Base-by-base conservation (phyloP, 1,139 yeast species). In the Zygoascus hellenicus region DNA sequence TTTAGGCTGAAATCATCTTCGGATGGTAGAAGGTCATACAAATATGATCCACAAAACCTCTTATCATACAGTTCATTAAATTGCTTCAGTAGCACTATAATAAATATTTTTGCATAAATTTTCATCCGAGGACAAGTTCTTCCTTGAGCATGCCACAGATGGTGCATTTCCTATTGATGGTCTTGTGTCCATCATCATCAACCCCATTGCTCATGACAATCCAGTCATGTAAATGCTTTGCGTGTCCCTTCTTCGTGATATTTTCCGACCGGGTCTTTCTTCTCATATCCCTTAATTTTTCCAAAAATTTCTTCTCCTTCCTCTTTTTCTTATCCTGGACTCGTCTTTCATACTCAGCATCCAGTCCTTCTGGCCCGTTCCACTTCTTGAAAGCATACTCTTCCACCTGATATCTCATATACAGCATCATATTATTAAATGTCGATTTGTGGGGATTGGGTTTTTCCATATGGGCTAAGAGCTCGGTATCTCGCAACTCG, bases 391-490 rank as follows among this genome's bases (percentile, higher is more conserved):
- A 86, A 0, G 98, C 96, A 67, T 76, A 86, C 58, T 83, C 88
- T 63, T 94, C 98, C 13, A 92, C 90, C 60, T 94, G 97, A 58
- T 80, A 85, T 50, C 98, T 71, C 43, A 92, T 67, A 64, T 82
- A 94, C 47, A 94, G 71, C 73, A 89, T 96, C 99, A 94, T 94
- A 60, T 94, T 76, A 45, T 90, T 84, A 66, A 80, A 94, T 0
- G 86, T 82, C 2, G 80, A 79, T 41, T 94, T 89, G 66, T 92
- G 96, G 0, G 99, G 99, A 60, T 94, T 94, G 6, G 96, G 90
- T 58, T 90, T 86, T 55, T 89, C 96, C 51, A 90, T 70, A 54
- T 94, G 78, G 6, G 85, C 84, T 52, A 94, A 71, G 28, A 89
- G 66, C 1, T 68, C 71, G 3, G 66, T 67, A 63, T 94, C 98